A percentile compares a stretch with the other conserved stretches of the same genome.
Conservation (phyloP, 2,329 filamentous ascomycete genomes). For the Trichoderma endophyticum region DNA sequence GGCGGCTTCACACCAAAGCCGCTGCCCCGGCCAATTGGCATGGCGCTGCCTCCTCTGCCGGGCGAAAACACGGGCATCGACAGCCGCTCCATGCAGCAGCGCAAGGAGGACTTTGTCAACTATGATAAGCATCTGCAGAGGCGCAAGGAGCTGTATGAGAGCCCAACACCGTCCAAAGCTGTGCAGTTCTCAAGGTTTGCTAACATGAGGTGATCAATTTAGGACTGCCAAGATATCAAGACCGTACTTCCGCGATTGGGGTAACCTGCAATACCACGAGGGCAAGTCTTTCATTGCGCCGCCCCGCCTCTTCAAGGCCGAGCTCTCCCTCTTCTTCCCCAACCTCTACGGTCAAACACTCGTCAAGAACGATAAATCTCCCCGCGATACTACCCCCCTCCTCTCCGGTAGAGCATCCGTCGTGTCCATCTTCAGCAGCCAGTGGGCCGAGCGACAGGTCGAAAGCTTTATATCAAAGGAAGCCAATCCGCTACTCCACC, state of each 20-base stretch:
- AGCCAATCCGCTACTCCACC: slow-evolving; percentile 67
- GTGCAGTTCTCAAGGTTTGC: neutral
- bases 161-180: neutral
- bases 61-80: slow-evolving; percentile 84
- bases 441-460: slow-evolving; percentile 83
- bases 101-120: slow-evolving; percentile 75
- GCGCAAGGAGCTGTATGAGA: slow-evolving; percentile 67
- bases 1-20: slow-evolving; percentile 56
- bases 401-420: slow-evolving; percentile 72
- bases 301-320: slow-evolving; percentile 75
- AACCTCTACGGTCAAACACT: slow-evolving; percentile 83
- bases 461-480: slow-evolving; percentile 64
- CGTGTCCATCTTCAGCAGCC: slow-evolving; percentile 75
- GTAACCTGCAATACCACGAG: slow-evolving; percentile 74
- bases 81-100: slow-evolving; percentile 61
- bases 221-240: slow-evolving; percentile 74
- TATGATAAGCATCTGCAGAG: slow-evolving; percentile 79
- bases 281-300: slow-evolving; percentile 92
- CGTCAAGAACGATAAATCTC: slow-evolving; percentile 47
- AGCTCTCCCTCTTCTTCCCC: slow-evolving; percentile 86
- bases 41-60: slow-evolving; percentile 65
- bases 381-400: slow-evolving; percentile 69
- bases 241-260: slow-evolving; percentile 96
- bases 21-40: slow-evolving; percentile 74
- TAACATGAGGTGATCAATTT: neutral